A percentile compares a stretch with the other conserved stretches of the same genome.
Conservation (phyloP, 257 asterid genomes). For the Fraxinus americana region DNA sequence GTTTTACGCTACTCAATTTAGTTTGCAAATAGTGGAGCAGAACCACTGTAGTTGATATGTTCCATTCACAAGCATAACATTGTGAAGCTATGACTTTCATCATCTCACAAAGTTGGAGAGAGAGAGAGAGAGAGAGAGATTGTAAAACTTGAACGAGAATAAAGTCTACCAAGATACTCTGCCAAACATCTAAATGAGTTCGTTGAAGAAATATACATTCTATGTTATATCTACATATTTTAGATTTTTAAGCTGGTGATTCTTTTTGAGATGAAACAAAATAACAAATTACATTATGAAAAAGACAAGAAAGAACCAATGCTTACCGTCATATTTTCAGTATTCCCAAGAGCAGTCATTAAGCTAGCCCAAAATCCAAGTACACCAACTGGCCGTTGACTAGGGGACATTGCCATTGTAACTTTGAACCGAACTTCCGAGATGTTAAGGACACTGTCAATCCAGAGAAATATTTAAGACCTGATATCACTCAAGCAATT, state of each 20-base stretch:
- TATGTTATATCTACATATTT: background rate
- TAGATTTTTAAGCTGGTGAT: background rate
- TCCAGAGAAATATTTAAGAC: conserved; percentile 26
- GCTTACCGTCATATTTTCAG: conserved; percentile 98
- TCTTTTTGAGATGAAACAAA: conserved; percentile 7
- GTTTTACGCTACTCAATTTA: conserved; percentile 6
- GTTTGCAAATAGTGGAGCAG: conserved; percentile 12
- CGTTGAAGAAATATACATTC: background rate
- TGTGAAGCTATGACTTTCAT: conserved; percentile 16
- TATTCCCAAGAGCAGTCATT: conserved; percentile 99
- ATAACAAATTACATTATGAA: conserved; percentile 16
- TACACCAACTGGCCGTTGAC: conserved; percentile 99
- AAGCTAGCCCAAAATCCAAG: conserved; percentile 99
- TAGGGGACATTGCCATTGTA: conserved; percentile 98
- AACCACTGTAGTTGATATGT: conserved; percentile 5
- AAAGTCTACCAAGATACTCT: conserved; percentile 6
- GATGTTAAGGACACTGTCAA: conserved; percentile 85
- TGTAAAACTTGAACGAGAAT: background rate
- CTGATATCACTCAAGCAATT: conserved; percentile 19
- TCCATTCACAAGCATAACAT: background rate
- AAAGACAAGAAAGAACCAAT: conserved; percentile 19
- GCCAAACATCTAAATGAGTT: conserved; percentile 21
- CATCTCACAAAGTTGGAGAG: background rate
- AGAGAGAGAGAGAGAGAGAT: background rate
- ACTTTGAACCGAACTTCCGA: conserved; percentile 94